Base-by-base conservation (phyloP, 2,329 filamentous ascomycete species). In the Stachybotrys chlorohalonatus region DNA sequence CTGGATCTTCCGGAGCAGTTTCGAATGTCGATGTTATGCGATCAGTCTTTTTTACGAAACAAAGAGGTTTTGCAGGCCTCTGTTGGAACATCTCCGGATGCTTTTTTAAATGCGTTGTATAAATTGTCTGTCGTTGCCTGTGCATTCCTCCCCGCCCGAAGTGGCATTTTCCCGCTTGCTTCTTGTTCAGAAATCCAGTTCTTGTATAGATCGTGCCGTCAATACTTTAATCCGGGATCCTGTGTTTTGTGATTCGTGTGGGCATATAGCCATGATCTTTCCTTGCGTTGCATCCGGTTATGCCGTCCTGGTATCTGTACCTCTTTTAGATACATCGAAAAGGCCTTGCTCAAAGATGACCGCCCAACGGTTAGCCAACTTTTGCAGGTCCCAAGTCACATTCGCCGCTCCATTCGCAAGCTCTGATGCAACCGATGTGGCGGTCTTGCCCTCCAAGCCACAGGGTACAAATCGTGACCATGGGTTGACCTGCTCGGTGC, bases 401-500 rank as follows among this genome's bases (percentile, higher is more conserved):
- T 16, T 30, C 24, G 52, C 32, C 30, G n/a, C 11, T 11, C 54
- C 50, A 45, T 47, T 30, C 52, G 54, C 66, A 52, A 76, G 58
- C 68, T 88, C 79, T 46, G 73, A 75, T 59, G 76, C 74, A 56
- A 96, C 78, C 67, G 83, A 92, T n/a, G 90, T 95, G 53, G 89
- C 86, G 57, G 80, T 77, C 73, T 88, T 89, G 30, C 87, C 92
- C 57, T 86, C 84, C 46, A 97, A 71, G 0, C 94, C 94, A 75
- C 93, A 97, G 13, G 91, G 87, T n/a, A 92, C 85, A 68, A 97
- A 95, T 58, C 92, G 79, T 48, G 70, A 69, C 81, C 81, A 84
- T 1, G 81, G 80, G 58, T 83, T 82, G 4, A 57, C 58, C 7
- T 58, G 57, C 53, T 68, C 66, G 50, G 57, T 49, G 0, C 75